Evolutionary conservation across 768 basidiomycete genomes (phyloP), one percentile per base, ranked within the genome.

Genomic region (Leccinum uliginosum): DNA sequence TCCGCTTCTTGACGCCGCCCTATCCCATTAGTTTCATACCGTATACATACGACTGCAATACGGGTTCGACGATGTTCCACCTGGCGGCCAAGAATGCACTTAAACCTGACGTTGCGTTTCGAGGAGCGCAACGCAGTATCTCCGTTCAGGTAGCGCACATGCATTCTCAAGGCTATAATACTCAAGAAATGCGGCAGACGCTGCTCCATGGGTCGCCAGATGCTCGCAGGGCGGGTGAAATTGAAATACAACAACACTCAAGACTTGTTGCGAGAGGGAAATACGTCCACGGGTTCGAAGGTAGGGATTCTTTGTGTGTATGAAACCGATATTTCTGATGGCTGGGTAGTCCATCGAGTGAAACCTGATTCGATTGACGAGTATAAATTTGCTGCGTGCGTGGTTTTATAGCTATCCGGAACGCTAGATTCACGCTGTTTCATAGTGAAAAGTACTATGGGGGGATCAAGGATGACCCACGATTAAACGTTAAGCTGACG

Each of bases 171-270:
- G 71, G 65, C 64, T 56, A 58, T 59, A 53, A 59, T 64, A 71
- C 66, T 72, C 62, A 65, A 55, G 64, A 49, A 61, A 55, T 59
- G 65, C 52, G 51, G 27, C 73, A 94, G 93, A 83, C 89, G 19
- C 70, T 99, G 54, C 76, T 99, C 56, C 94, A 98, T 72, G 97
- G 97, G n/a, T 94, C 92, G 29, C 85, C 86, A 47, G 86, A 93
- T 66, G 95, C 95, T 46, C 89, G 91, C 74, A 79, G 81, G 65
- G 91, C 86, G 45, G 90, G 93, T 40, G 89, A 91, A 50, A 73
- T 83, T 35, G 86, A 88, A 56, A 75, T 81, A 46, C 82, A 83
- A 55, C 91, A 95, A 66, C 94, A 98, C 70, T 94, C 92, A 2
- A 81, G 85, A 64, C 74, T 95, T 8, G 88, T 99, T 40, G 96